Evolutionary conservation across 2,329 filamentous ascomycete genomes (phyloP).

Genomic region (Calcarisporium arbuscula): DNA sequence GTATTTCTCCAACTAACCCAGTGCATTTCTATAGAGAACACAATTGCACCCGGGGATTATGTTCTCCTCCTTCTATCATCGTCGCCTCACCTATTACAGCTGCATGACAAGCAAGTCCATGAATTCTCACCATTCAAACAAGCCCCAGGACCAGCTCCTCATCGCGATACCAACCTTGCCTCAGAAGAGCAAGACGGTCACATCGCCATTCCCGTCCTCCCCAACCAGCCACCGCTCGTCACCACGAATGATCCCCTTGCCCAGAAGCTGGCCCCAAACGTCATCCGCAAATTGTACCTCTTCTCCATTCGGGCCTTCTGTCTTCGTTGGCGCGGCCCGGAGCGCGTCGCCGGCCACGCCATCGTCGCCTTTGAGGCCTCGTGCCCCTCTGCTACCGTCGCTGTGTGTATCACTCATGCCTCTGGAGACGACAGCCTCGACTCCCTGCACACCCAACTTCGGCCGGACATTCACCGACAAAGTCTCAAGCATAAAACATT

Average conservation of each 20-base stretch:
- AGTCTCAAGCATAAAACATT: slow-evolving; percentile 41
- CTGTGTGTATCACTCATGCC: slow-evolving; percentile 2
- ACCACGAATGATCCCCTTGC: slow-evolving; percentile 48
- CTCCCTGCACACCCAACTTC: slow-evolving; percentile 26
- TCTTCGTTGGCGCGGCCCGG: background rate
- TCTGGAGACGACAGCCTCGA: slow-evolving; percentile 6
- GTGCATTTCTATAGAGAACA: too few species aligned
- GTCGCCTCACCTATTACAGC: too few species aligned
- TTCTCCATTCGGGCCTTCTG: slow-evolving; percentile 13
- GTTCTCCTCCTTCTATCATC: too few species aligned
- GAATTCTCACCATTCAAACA: too few species aligned
- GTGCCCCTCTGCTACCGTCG: slow-evolving; percentile 6
- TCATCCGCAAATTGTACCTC: slow-evolving; percentile 36
- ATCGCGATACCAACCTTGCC: too few species aligned
- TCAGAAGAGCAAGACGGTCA: slow-evolving; percentile 50
- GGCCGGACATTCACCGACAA: slow-evolving; percentile 38
- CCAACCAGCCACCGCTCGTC: slow-evolving; percentile 58
- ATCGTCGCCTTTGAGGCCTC: background rate
- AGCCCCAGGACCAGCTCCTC: too few species aligned
- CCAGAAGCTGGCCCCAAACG: slow-evolving; percentile 42
- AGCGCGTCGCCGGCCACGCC: background rate
- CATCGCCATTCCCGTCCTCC: slow-evolving; percentile 42
- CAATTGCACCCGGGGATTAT: too few species aligned
- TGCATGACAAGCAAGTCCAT: too few species aligned
- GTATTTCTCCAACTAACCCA: too few species aligned